phyloP scores from a whole-genome alignment of 2,329 filamentous ascomycete species.

The Fusarium dlaminii region DNA sequence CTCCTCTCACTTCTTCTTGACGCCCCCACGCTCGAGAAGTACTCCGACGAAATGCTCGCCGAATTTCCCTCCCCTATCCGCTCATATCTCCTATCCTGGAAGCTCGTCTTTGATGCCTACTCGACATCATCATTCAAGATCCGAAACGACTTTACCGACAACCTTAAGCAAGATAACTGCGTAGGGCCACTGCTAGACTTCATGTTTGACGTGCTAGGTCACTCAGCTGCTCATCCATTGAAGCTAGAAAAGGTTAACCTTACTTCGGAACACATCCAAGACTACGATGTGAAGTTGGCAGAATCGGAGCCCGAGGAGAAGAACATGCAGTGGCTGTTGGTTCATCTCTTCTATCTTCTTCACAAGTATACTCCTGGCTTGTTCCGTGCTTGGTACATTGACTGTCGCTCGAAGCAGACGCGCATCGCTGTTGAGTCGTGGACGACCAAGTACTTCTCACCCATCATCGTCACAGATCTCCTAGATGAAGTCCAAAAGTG shows the following conservation, averaged over 20 bases:
- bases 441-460: slow-evolving; percentile 86
- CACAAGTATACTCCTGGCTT: slow-evolving; percentile 81
- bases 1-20: slow-evolving; percentile 85
- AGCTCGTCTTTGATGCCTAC: slow-evolving; percentile 88
- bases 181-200: slow-evolving; percentile 78
- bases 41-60: slow-evolving; percentile 72
- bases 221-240: slow-evolving; percentile 76
- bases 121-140: slow-evolving; percentile 81
- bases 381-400: slow-evolving; percentile 86
- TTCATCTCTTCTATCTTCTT: slow-evolving; percentile 85
- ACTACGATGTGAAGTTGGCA: slow-evolving; percentile 62
- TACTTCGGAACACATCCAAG: slow-evolving; percentile 62
- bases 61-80: slow-evolving; percentile 76
- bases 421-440: slow-evolving; percentile 81
- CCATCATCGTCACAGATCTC: slow-evolving; percentile 71
- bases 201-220: slow-evolving; percentile 84
- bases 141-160: slow-evolving; percentile 80
- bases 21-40: slow-evolving; percentile 74
- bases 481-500: slow-evolving; percentile 75
- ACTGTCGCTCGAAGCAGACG: slow-evolving; percentile 82
- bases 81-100: slow-evolving; percentile 88
- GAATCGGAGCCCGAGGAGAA: slow-evolving; percentile 71
- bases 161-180: slow-evolving; percentile 78
- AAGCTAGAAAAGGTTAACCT: slow-evolving; percentile 77
- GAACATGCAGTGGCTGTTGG: slow-evolving; percentile 83